Percentiles rank a stretch among this genome's conserved stretches.
Evolutionary conservation across 169 alveolate genomes (phyloP).

Genomic region (Ichthyophthirius multifiliis): DNA sequence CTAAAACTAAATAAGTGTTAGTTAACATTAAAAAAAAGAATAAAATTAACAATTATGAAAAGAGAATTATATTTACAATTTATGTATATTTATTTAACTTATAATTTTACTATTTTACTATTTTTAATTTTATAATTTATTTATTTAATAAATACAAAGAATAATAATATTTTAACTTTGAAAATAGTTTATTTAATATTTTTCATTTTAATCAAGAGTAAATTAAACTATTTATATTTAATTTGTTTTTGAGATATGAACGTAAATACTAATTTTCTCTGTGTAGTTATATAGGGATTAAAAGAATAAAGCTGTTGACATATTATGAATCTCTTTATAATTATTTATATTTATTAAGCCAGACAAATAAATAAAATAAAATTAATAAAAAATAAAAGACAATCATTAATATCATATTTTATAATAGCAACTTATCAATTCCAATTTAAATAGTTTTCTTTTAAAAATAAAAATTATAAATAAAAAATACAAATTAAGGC

Average conservation of each 20-base stretch:
- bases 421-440: not conserved
- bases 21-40: too few relatives aligned
- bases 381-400: not conserved
- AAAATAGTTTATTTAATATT: too few relatives aligned
- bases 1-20: too few relatives aligned
- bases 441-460: not conserved
- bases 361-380: not conserved
- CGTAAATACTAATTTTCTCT: conserved; percentile 30
- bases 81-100: too few relatives aligned
- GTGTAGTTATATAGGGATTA: conserved; percentile 21
- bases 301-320: conserved; percentile 36
- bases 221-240: conserved; percentile 22
- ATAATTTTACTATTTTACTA: too few relatives aligned
- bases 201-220: too few relatives aligned
- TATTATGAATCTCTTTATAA: conserved; percentile 30
- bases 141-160: too few relatives aligned
- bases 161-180: too few relatives aligned
- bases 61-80: too few relatives aligned
- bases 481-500: not conserved
- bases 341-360: conserved; percentile 15
- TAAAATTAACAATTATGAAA: too few relatives aligned
- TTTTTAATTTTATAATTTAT: too few relatives aligned
- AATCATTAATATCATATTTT: conserved; percentile 8
- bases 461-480: not conserved
- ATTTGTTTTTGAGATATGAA: conserved; percentile 18